Base-by-base conservation (phyloP, 768 basidiomycete species). In the Amanita rubescens region DNA sequence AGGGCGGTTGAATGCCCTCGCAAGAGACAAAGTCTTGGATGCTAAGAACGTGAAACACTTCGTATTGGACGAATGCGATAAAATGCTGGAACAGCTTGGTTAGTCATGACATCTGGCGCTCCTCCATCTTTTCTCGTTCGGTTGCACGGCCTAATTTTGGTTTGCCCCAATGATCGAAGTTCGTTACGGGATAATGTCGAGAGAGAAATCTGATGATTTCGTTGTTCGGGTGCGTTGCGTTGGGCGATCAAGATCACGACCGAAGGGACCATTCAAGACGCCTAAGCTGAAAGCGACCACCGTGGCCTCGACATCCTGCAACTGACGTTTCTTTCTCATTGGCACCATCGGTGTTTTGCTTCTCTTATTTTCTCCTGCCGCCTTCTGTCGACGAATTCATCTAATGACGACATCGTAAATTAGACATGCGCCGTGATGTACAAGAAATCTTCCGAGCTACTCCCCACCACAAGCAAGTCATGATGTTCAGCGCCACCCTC, bases 31-130 rank as follows among this genome's bases (percentile, higher is more conserved):
- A 78, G 81, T 88, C 63, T 70, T 99, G 71, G 92, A 96, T 67
- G 90, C 90, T 59, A 90, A 90, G 73, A 85, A 90, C 65, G 93
- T 98, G 71, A 98, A 98, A 75, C 95, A 98, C 77, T 99, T 99
- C 73, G 94, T 96, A 54, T 78, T 99, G 70, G 96, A 99, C 81
- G 96, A 99, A 77, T 99, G 96, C 81, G 96, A 99, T 81, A 99
- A 99, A 84, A 97, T 99, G 93, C 88, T 99, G 69, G 96, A 99
- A 82, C 90, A 94, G 84, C 94, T 99, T 77, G 96, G 96, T 99
- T 91, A 97, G 96, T 99, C 82, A 72, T 85, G 78, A 68, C 70
- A 66, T 70, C 67, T 69, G 69, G 70, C 46, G 48, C 53, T 55
- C 38, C 54, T 55, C 48, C 48, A 49, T 55, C 19, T 49, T 55